Evolutionary conservation across 1,284 basidiomycete species (phyloP), one percentile per base, ranked within the genome.

Genomic region (Amylostereum areolatum): DNA sequence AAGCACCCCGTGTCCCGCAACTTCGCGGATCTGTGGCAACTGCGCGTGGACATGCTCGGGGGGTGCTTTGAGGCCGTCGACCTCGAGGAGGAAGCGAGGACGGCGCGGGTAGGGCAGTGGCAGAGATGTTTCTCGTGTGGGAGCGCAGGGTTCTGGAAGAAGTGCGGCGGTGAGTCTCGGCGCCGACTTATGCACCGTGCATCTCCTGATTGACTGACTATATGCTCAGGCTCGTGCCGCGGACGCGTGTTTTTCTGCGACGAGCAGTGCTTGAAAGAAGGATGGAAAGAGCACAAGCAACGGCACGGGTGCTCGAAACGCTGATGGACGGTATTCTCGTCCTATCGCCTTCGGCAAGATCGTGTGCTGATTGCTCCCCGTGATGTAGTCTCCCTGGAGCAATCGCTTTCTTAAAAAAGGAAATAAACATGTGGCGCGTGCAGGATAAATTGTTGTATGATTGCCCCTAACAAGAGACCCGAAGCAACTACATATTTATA

Each of bases 101-200:
- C 60, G 5, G 70, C 70, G 35, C 61, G 55, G 51, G 55, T 63
- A 10, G 71, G 71, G 2, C 72, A 71, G 18, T 74, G 70, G 69
- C 65, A 67, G 56, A 53, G 67, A n/a, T 73, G 70, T 54, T 72
- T 70, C 53, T 59, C 55, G 11, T 73, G 72, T 53, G 68, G 66
- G 1, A 58, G 58, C 24, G 63, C 64, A 5, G 71, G 68, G 3
- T 52, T 55, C 37, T 39, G 37, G 37, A 39, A 39, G 37, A 12
- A 25, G 12, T 39, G 37, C 27, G 37, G 37, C n/a, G 37, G 37
- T 39, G 37, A 39, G 37, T 25, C 27, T 18, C 37, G 37, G n/a
- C 34, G 34, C n/a, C n/a, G n/a, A 35, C 27, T 25, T 6, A n/a
- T 39, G 37, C 6, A n/a, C n/a, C 12, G n/a, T 9, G 8, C 34